These are phyloP conservation scores for Cyanodermella asteris DNA, from an alignment of 2,329 filamentous ascomycete species.

Conservation along the genomic window DNA sequence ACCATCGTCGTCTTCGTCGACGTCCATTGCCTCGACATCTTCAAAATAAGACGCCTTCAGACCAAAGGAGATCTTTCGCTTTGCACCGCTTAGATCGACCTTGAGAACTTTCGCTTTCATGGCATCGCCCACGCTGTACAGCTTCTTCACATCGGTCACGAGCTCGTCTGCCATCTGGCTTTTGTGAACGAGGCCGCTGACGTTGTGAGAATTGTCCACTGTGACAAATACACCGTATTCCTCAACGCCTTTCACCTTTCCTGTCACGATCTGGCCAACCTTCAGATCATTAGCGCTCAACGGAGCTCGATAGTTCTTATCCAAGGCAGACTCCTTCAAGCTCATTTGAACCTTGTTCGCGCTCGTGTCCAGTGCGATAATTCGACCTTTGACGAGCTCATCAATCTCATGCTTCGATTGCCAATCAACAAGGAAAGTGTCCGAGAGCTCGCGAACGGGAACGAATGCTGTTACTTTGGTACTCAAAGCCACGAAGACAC, in stretches of 20 bases:
- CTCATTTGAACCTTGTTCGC: constrained; percentile 62
- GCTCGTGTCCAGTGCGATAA: constrained; percentile 47
- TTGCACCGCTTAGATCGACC: constrained; percentile 43
- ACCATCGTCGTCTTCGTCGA: constrained; percentile 16
- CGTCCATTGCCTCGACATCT: constrained; percentile 19
- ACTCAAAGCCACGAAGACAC: constrained; percentile 67
- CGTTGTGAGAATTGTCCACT: constrained; percentile 64
- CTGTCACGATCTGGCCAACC: constrained; percentile 62
- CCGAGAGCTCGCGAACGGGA: constrained; percentile 70
- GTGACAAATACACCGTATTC: constrained; percentile 91
- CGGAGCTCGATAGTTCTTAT: constrained; percentile 54
- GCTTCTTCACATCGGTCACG: constrained; percentile 64
- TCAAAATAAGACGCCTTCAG: constrained; percentile 79
- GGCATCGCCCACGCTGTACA: constrained; percentile 77
- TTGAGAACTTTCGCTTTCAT: constrained; percentile 81
- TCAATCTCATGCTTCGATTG: constrained; percentile 71
- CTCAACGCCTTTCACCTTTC: constrained; percentile 80
- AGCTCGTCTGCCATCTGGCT: constrained; percentile 74
- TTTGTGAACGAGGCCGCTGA: constrained; percentile 82
- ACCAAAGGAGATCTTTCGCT: constrained; percentile 67
- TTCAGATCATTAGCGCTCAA: constrained; percentile 57
- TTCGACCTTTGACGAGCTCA: constrained; percentile 73
- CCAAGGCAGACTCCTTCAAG: constrained; percentile 65
- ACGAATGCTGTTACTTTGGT: constrained; percentile 64
- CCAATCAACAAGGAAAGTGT: constrained; percentile 87